A percentile compares a stretch with the other conserved stretches of the same genome.
phyloP scores from a whole-genome alignment of 306 rosid genomes.

The Medicago truncatula region DNA sequence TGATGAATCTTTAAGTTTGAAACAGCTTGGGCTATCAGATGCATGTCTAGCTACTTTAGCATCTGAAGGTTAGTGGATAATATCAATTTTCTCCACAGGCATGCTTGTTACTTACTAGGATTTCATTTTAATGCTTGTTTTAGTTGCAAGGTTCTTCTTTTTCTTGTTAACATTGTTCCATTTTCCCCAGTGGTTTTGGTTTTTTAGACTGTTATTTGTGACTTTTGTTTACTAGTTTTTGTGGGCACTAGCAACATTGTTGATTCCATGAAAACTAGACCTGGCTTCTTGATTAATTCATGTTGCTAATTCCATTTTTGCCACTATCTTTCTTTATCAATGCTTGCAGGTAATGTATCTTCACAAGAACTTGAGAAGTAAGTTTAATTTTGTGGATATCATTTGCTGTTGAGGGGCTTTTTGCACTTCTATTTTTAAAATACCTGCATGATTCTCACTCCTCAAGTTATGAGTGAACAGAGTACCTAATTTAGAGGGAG shows the following conservation, averaged over 20 bases:
- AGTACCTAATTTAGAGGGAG: constrained; percentile 46
- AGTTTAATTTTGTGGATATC: constrained; percentile 46
- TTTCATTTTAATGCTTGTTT: constrained; percentile 15
- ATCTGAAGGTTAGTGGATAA: constrained; percentile 68
- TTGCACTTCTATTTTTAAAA: constrained; percentile 29
- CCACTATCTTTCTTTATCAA: constrained; percentile 25
- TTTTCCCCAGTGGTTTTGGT: not conserved
- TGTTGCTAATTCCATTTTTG: constrained; percentile 32
- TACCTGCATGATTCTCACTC: constrained; percentile 38
- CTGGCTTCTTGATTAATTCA: constrained; percentile 31
- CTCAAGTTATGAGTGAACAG: constrained; percentile 44
- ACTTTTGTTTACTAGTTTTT: not conserved
- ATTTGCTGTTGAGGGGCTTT: no score
- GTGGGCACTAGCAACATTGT: not conserved
- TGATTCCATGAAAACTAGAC: constrained; percentile 2
- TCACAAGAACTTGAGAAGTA: constrained; percentile 52
- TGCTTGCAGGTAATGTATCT: constrained; percentile 46
- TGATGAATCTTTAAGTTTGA: constrained; percentile 77
- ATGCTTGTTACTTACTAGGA: not conserved
- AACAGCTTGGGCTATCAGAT: constrained; percentile 79
- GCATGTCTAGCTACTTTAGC: constrained; percentile 83
- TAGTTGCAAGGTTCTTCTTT: constrained; percentile 21
- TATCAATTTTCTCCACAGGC: not conserved
- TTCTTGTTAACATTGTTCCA: not conserved
- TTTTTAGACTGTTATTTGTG: constrained; percentile 18